Evolutionary conservation across 768 basidiomycete species (phyloP), one percentile per base, ranked within the genome.

Genomic region (Coprinopsis strossmayeri): DNA sequence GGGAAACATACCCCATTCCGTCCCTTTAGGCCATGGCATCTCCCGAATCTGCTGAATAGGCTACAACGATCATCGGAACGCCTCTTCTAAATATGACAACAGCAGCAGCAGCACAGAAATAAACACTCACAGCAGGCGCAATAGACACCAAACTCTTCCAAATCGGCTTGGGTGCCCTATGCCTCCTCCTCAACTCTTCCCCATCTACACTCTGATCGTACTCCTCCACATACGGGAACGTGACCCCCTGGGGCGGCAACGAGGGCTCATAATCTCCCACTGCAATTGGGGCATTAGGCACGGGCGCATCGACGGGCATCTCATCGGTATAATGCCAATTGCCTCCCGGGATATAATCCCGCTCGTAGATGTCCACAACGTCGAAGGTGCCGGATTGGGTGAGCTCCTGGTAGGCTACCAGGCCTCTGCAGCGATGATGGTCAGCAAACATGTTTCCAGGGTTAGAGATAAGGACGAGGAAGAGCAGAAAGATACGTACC

Each of bases 321-420:
- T 71, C 65, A 3, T 71, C 69, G 7, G 67, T 68, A 41, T 71
- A 71, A 49, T 69, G 69, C 71, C 71, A 73, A 49, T 68, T 69
- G 5, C 69, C 70, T 2, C 70, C 69, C 1, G 71, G 69, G 0
- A 61, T 45, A 23, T 57, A 48, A 51, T 71, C 71, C n/a, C 70
- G 65, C 46, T 71, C 68, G 43, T 64, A 70, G 7, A 69, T 35
- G 34, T 63, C 66, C 17, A 67, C 66, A 23, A 68, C 63, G 45
- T n/a, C n/a, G n/a, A n/a, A n/a, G n/a, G n/a, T n/a, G n/a, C n/a
- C n/a, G n/a, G n/a, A n/a, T n/a, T n/a, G n/a, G n/a, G n/a, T n/a
- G n/a, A n/a, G n/a, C n/a, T n/a, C n/a, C n/a, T n/a, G n/a, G n/a
- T n/a, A n/a, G n/a, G n/a, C n/a, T n/a, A n/a, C n/a, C n/a, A n/a